Evolutionary conservation across 108 stramenopile species (phyloP), one percentile per base, ranked within the genome.

Genomic region (Thalassiosira profunda): DNA sequence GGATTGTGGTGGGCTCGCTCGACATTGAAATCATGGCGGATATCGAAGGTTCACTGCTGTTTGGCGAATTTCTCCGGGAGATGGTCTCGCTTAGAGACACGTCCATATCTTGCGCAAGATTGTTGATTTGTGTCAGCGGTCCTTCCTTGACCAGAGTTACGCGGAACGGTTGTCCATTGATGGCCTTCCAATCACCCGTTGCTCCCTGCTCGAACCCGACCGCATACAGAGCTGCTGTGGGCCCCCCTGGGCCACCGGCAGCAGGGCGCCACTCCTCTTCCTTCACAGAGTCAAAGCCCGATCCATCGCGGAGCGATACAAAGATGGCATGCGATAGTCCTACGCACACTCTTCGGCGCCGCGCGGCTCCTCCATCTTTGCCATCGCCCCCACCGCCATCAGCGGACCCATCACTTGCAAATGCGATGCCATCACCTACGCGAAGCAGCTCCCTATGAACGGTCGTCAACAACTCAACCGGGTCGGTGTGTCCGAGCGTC

Each of bases 1-100:
- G 76, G n/a, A 84, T 28, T 0, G 61, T 42, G 5, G 55, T 62
- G 24, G 74, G 74, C 45, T 77, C 65, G 30, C 63, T 73, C 5
- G 82, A 84, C n/a, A 88, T 72, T 4, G 76, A 73, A 33, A 88
- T 85, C 33, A 88, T 31, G 15, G 74, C 87, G n/a, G n/a, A n/a
- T n/a, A n/a, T n/a, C n/a, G n/a, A n/a, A n/a, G n/a, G n/a, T n/a
- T n/a, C n/a, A n/a, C n/a, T n/a, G n/a, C n/a, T n/a, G n/a, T n/a
- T n/a, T n/a, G n/a, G n/a, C 6, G 70, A 36, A 15, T 46, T 36
- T 35, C 24, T 28, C 21, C 5, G 17, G 25, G 23, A 51, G 38
- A 46, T 46, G n/a, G n/a, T n/a, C 24, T 20, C 26, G 11, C 24
- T 25, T 12, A 67, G 48, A 20, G 35, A 18, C 29, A 63, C 33